Conservation (phyloP, 306 rosid species). For the Biancaea sappan region DNA sequence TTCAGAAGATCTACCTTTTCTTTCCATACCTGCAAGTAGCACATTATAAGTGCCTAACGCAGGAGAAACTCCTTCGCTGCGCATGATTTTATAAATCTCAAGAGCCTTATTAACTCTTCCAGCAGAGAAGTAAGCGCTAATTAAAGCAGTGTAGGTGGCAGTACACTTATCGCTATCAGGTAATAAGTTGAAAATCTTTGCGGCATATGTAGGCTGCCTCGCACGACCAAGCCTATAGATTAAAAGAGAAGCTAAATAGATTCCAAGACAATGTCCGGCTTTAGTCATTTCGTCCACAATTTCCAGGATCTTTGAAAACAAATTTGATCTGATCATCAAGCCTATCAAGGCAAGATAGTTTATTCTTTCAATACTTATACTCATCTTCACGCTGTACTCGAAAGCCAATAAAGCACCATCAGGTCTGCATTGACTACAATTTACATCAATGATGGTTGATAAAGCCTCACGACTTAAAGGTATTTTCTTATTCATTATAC, state of each 20-base stretch:
- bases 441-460: conserved; percentile 62
- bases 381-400: conserved; percentile 52
- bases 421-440: conserved; percentile 52
- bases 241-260: conserved; percentile 57
- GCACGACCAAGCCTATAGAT: conserved; percentile 66
- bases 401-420: conserved; percentile 70
- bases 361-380: conserved; percentile 51
- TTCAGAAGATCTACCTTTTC: conserved; percentile 58
- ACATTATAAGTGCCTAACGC: conserved; percentile 67
- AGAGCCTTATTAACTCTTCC: conserved; percentile 68
- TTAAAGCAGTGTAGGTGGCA: conserved; percentile 79
- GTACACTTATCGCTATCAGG: conserved; percentile 67
- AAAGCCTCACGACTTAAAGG: conserved; percentile 45
- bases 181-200: conserved; percentile 58
- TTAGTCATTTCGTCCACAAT: conserved; percentile 58
- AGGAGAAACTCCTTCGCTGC: conserved; percentile 52
- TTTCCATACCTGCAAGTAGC: conserved; percentile 58
- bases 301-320: conserved; percentile 49
- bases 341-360: conserved; percentile 66
- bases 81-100: conserved; percentile 55
- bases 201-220: conserved; percentile 55
- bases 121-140: conserved; percentile 61
- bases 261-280: conserved; percentile 72
- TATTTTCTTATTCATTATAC: conserved; percentile 51
- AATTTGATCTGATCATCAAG: conserved; percentile 55